Base-by-base conservation (phyloP, 176 grass and related monocot species). In the Lolium multiflorum region DNA sequence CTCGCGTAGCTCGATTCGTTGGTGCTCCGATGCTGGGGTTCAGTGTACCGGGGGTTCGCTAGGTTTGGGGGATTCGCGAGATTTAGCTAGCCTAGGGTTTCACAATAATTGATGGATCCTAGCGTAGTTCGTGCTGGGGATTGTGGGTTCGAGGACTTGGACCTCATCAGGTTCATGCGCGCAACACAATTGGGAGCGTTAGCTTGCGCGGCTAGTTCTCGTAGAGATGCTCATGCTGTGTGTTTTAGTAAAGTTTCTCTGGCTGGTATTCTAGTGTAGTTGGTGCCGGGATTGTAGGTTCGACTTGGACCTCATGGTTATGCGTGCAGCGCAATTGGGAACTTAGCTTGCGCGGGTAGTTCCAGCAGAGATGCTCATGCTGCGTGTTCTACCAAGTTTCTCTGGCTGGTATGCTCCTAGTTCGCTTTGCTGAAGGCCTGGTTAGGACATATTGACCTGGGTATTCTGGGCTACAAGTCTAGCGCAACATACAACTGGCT, bases 331-430 rank as follows among this genome's bases (percentile, higher is more conserved):
- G 11, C 66, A 66, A 58, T 81, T 74, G 49, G 54, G 58, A n/a
- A 50, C 18, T 56, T 72, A 56, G 80, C 52, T 87, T 70, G 77
- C 8, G 47, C 50, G 2, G 81, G 26, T 91, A 5, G 31, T 59
- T 15, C 10, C 51, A 21, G 41, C n/a, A 24, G 70, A 38, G 52
- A 59, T 82, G 38, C 21, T 54, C 10, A 22, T 82, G 28, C 77
- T 8, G 0, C 16, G 38, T 25, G 73, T 2, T 48, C 20, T 57
- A 44, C 18, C 28, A 14, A n/a, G 9, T 79, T 74, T 20, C 44
- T 71, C 11, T 80, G 14, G 21, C 7, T n/a, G 46, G 21, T 35
- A 35, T 35, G 31, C 31, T 35, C 31, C 31, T 3, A 35, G 31
- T 77, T 22, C 59, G 73, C 12, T 35, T 72, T 77, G 13, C 8